Percentiles rank a stretch among this genome's conserved stretches.
phyloP scores from a whole-genome alignment of 495 filamentous ascomycete genomes.

The Letharia columbiana region DNA sequence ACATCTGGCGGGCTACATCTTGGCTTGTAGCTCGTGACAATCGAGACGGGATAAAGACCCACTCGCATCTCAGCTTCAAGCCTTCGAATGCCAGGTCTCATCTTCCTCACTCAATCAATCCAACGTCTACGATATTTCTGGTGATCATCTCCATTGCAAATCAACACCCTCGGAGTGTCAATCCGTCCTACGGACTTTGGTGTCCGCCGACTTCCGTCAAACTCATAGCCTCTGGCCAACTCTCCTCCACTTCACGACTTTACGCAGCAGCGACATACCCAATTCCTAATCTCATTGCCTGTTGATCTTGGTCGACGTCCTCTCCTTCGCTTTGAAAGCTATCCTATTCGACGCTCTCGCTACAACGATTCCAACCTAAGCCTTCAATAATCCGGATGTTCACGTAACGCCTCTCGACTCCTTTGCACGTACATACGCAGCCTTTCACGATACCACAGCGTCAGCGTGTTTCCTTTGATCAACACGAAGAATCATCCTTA shows the following conservation, averaged over 20 bases:
- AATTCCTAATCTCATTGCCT: slow-evolving; percentile 30
- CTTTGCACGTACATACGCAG: slow-evolving; percentile 41
- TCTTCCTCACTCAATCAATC: slow-evolving; percentile 7
- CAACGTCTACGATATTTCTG: slow-evolving; percentile 10
- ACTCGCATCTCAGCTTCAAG: background rate
- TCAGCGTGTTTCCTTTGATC: slow-evolving; percentile 49
- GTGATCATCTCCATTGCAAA: background rate
- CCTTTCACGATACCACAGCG: slow-evolving; percentile 38
- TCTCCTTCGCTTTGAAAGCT: slow-evolving; percentile 30
- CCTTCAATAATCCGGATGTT: slow-evolving; percentile 32
- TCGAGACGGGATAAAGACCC: background rate
- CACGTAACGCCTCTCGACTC: slow-evolving; percentile 37
- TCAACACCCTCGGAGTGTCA: slow-evolving; percentile 4
- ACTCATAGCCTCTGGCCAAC: slow-evolving; percentile 9
- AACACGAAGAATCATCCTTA: slow-evolving; percentile 44
- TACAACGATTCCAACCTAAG: slow-evolving; percentile 25
- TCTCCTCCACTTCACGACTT: slow-evolving; percentile 35
- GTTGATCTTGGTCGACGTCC: slow-evolving; percentile 32
- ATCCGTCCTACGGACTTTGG: background rate
- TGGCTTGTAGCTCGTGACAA: background rate
- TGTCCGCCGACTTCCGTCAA: slow-evolving; percentile 1
- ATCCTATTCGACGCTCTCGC: slow-evolving; percentile 28
- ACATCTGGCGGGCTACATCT: background rate
- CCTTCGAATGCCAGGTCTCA: background rate
- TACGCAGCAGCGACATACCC: slow-evolving; percentile 45